Evolutionary conservation across 1,284 basidiomycete species (phyloP).

Genomic region (Marasmius tenuissimus): DNA sequence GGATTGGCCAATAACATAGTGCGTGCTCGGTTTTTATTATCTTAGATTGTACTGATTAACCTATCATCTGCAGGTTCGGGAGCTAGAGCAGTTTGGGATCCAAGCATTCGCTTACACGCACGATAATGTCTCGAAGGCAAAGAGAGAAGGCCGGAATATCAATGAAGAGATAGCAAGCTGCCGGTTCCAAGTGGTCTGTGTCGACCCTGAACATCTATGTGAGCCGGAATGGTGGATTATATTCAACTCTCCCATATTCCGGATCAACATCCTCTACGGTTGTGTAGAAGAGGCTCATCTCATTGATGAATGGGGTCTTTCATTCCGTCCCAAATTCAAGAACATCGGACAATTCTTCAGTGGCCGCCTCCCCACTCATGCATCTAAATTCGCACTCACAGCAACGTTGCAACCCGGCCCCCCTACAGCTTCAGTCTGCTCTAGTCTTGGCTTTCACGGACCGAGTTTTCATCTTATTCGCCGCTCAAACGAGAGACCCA

Average conservation of each 20-base stretch:
- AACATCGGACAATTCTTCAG: slow-evolving; percentile 13
- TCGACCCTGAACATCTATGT: slow-evolving; percentile 1
- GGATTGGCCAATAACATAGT: not conserved
- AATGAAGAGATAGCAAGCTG: not conserved
- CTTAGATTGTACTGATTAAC: not conserved
- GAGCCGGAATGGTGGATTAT: slow-evolving; percentile 4
- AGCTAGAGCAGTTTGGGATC: not conserved
- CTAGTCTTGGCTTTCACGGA: slow-evolving; percentile 6
- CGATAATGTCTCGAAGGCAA: not conserved
- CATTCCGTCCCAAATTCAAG: slow-evolving; percentile 7
- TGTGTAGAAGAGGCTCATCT: slow-evolving; percentile 16
- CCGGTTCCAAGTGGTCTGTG: not conserved
- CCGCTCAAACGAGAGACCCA: slow-evolving; percentile 10
- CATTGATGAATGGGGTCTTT: slow-evolving; percentile 13
- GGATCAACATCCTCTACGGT: slow-evolving; percentile 8
- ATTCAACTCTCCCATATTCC: slow-evolving; percentile 7
- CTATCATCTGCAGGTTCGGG: not conserved
- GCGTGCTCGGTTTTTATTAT: not conserved
- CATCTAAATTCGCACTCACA: slow-evolving; percentile 12
- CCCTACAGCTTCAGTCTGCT: not conserved
- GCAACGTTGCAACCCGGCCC: slow-evolving; percentile 14
- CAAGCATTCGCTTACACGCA: not conserved
- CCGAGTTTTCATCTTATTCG: slow-evolving; percentile 7
- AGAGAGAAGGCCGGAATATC: not conserved
- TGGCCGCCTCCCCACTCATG: slow-evolving; percentile 6